phyloP scores from a whole-genome alignment of 208 protist genomes.

The Dictyostelium gargantuum region DNA sequence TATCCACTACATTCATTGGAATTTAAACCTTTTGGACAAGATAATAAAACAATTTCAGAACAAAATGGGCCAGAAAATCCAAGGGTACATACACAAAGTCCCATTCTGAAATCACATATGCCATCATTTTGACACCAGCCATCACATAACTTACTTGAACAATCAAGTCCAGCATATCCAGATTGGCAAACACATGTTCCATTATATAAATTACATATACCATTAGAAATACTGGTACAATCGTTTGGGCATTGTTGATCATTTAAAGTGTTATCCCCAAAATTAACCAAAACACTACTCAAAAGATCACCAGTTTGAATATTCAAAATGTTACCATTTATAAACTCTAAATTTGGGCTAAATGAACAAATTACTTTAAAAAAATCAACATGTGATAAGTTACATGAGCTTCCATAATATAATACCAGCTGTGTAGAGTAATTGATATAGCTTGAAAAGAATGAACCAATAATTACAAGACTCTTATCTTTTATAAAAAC shows the following conservation, averaged over 20 bases:
- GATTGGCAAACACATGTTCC: neutral
- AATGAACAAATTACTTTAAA: too few relatives aligned
- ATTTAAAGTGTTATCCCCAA: neutral
- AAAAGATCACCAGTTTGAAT: neutral
- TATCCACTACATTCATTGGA: neutral
- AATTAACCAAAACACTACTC: neutral
- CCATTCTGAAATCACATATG: neutral
- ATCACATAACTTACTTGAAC: neutral
- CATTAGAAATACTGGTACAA: neutral
- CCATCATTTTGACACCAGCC: neutral
- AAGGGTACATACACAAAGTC: neutral
- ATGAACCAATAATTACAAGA: neutral
- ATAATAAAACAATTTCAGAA: too few relatives aligned
- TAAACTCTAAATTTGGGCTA: too few relatives aligned
- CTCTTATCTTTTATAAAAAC: neutral
- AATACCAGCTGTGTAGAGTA: neutral
- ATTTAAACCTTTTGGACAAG: neutral
- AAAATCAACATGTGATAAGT: too few relatives aligned
- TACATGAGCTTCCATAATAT: too few relatives aligned
- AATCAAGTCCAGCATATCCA: neutral
- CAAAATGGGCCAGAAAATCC: neutral
- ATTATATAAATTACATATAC: neutral
- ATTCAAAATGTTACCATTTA: too few relatives aligned
- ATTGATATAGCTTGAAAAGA: neutral
- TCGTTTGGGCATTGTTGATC: neutral